These are phyloP conservation scores for Rhododendron vialii DNA, from an alignment of 148 eudicot species.

Conservation along the genomic window DNA sequence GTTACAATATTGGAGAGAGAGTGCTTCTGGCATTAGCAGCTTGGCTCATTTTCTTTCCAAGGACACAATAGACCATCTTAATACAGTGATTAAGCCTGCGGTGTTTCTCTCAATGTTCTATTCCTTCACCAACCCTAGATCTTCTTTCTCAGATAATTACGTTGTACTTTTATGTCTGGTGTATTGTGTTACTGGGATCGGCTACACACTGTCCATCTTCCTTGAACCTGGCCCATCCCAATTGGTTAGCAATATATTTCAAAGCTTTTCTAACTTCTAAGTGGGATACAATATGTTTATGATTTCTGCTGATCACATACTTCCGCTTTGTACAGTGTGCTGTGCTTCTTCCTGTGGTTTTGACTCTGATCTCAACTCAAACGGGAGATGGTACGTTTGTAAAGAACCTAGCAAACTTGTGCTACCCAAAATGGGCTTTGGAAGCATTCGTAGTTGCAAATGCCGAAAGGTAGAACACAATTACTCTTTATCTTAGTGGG, in stretches of 20 bases:
- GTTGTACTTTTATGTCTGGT: slow-evolving; percentile 71
- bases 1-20: slow-evolving; percentile 87
- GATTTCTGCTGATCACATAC: neutral
- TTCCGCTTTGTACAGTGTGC: slow-evolving; percentile 48
- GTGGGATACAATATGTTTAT: neutral
- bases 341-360: slow-evolving; percentile 71
- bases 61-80: slow-evolving; percentile 84
- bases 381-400: slow-evolving; percentile 29
- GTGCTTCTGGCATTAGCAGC: slow-evolving; percentile 95
- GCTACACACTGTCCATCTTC: slow-evolving; percentile 78
- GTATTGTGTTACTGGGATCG: slow-evolving; percentile 94
- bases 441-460: slow-evolving; percentile 93
- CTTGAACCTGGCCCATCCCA: slow-evolving; percentile 90
- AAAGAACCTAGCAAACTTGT: slow-evolving; percentile 41
- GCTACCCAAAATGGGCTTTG: slow-evolving; percentile 92
- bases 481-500: neutral
- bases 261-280: neutral
- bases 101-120: slow-evolving; percentile 91
- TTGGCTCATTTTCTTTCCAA: slow-evolving; percentile 87
- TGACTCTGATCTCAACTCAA: slow-evolving; percentile 68
- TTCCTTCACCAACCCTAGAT: slow-evolving; percentile 88
- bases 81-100: slow-evolving; percentile 69
- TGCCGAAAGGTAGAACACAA: slow-evolving; percentile 49
- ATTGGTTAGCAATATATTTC: slow-evolving; percentile 43
- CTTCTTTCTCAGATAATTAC: slow-evolving; percentile 76